Evolutionary conservation across 495 filamentous ascomycete species (phyloP).

Genomic region (Durotheca rogersii): DNA sequence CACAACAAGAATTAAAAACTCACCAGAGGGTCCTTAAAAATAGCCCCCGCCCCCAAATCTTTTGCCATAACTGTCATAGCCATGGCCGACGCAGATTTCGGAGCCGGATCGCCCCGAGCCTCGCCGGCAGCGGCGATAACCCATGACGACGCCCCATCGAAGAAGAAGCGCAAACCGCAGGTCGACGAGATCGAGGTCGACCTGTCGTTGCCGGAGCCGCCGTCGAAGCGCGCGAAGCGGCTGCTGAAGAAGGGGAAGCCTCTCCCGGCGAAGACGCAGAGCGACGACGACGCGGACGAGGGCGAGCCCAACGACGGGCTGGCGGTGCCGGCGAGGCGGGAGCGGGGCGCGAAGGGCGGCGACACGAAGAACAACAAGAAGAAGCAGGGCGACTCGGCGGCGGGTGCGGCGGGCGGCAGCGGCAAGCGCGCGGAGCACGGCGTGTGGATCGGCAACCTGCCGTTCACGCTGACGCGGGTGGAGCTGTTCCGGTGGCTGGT

Average conservation of each 20-base stretch:
- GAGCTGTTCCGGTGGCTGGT: conserved; percentile 76
- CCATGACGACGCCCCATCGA: too few species aligned
- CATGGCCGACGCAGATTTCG: conserved; percentile 10
- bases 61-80: conserved; percentile 13
- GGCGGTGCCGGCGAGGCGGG: conserved; percentile 34
- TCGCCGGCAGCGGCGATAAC: not conserved
- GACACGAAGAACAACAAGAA: conserved; percentile 35
- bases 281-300: conserved; percentile 48
- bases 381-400: too few species aligned
- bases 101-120: conserved; percentile 3
- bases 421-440: conserved; percentile 72
- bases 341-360: too few species aligned
- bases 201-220: conserved; percentile 79
- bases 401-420: too few species aligned
- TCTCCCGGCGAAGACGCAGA: conserved; percentile 42
- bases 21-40: too few species aligned
- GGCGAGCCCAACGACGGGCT: conserved; percentile 38
- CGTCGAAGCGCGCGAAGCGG: conserved; percentile 86
- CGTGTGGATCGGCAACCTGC: conserved; percentile 94
- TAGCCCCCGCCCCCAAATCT: too few species aligned
- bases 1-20: too few species aligned
- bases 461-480: conserved; percentile 70
- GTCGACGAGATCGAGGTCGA: conserved; percentile 84
- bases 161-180: conserved; percentile 74
- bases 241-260: conserved; percentile 74